A percentile compares a stretch with the other conserved stretches of the same genome.
phyloP scores from a whole-genome alignment of 257 asterid genomes.

The Thymus mandschuricus region DNA sequence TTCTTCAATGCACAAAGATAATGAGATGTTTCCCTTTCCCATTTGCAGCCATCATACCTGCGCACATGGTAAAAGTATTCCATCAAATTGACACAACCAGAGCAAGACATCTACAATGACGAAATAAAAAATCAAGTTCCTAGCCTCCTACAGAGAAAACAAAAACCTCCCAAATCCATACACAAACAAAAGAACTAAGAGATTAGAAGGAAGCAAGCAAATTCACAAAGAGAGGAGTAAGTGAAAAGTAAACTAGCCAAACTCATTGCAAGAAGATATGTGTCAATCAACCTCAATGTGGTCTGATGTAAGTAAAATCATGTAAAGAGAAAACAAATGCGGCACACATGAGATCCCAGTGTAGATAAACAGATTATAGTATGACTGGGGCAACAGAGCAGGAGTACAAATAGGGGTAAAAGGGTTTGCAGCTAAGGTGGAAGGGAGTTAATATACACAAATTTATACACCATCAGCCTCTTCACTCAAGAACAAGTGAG shows the following conservation, averaged over 20 bases:
- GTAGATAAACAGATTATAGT: not conserved
- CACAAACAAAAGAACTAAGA: not conserved
- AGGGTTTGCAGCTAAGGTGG: not conserved
- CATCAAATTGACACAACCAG: conserved; percentile 53
- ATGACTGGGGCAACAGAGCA: not conserved
- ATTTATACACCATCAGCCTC: not conserved
- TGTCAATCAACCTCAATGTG: conserved; percentile 3
- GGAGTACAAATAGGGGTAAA: not conserved
- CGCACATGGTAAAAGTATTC: conserved; percentile 41
- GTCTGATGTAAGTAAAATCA: not conserved
- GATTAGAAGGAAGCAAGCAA: conserved; percentile 8
- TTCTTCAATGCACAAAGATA: conserved; percentile 48
- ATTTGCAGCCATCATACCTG: conserved; percentile 49
- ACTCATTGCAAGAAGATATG: not conserved
- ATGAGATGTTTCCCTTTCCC: conserved; percentile 50
- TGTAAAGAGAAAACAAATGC: not conserved
- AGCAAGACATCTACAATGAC: conserved; percentile 27
- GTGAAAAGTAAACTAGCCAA: not conserved
- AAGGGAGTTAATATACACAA: not conserved
- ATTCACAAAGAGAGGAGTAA: not conserved
- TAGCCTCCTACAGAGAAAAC: not conserved
- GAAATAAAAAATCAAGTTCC: conserved; percentile 3
- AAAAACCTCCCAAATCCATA: not conserved
- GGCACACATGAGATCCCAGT: not conserved
- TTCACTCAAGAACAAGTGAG: not conserved